Base-by-base conservation (phyloP, 352 stramenopile genomes). In the Pythium rhizo-oryzae region DNA sequence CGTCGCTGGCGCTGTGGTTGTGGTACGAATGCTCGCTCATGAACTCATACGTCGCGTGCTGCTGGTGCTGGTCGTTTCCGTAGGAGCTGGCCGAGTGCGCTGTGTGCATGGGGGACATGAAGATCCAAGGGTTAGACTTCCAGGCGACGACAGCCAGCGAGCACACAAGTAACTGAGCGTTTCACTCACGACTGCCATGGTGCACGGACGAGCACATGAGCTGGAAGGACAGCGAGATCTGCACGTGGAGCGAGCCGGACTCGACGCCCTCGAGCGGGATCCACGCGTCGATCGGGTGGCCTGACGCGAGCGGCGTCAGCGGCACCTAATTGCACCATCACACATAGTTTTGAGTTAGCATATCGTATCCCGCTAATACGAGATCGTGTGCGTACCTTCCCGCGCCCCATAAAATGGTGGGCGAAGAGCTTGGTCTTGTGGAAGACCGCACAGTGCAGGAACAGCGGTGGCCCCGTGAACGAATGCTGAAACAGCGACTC, bases 341-440 rank as follows among this genome's bases (percentile, higher is more conserved):
- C 15, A 16, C n/a, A n/a, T n/a, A n/a, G n/a, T n/a, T n/a, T n/a
- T n/a, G n/a, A n/a, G n/a, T n/a, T n/a, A n/a, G n/a, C n/a, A n/a
- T n/a, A n/a, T n/a, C n/a, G n/a, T n/a, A n/a, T n/a, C n/a, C n/a
- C n/a, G n/a, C n/a, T n/a, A n/a, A n/a, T n/a, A n/a, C n/a, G n/a
- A n/a, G n/a, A n/a, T n/a, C n/a, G n/a, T n/a, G n/a, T 33, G n/a
- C 74, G 43, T 70, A 91, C 85, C 76, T 82, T 81, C 46, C 77
- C 73, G 66, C 76, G 76, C 15, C 86, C 86, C 86, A 93, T 90
- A 51, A 92, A 91, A 50, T 90, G 75, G 59, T 94, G 86, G n/a
- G 70, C 78, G 43, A 91, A 65, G 55, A 94, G 61, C 64, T 89
- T 91, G 70, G 84, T 93, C 69, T 93, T 93, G 69, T 94, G 82